These are phyloP conservation scores for Heterobasidion occidentale DNA, from an alignment of 1,284 basidiomycete genomes.

Conservation along the genomic window DNA sequence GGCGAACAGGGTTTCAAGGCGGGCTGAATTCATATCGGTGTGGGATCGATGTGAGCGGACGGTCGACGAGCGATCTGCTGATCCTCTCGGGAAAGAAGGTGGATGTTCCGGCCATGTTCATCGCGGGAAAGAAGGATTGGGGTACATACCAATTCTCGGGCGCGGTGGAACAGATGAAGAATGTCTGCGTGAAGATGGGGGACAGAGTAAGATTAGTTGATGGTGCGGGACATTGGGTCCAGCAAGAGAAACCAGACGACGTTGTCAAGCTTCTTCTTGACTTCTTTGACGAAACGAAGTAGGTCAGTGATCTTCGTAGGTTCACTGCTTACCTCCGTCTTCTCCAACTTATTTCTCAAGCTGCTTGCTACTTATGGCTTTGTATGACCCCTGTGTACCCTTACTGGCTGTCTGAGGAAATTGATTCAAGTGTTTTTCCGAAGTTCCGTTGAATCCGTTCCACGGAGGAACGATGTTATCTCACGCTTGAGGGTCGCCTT, in stretches of 20 bases:
- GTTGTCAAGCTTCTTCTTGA: constrained; percentile 27
- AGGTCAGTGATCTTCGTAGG: too few relatives aligned
- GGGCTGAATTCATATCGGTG: constrained; percentile 49
- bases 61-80: constrained; percentile 11
- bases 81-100: constrained; percentile 29
- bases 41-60: constrained; percentile 10
- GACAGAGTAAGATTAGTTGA: constrained; percentile 46
- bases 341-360: too few relatives aligned
- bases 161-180: constrained; percentile 35
- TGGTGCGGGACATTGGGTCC: constrained; percentile 57
- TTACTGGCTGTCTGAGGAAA: too few relatives aligned
- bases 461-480: too few relatives aligned
- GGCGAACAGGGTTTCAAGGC: constrained; percentile 53
- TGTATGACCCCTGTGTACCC: too few relatives aligned
- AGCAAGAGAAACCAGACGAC: constrained; percentile 28
- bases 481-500: too few relatives aligned
- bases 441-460: too few relatives aligned
- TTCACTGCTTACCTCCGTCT: too few relatives aligned
- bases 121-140: constrained; percentile 49
- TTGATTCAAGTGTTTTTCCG: too few relatives aligned
- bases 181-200: constrained; percentile 22
- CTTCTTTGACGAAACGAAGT: constrained; percentile 22
- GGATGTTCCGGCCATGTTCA: constrained; percentile 43
- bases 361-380: too few relatives aligned
- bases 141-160: constrained; percentile 49